phyloP scores from a whole-genome alignment of 2,329 filamentous ascomycete species.

The Fusarium verticillioides region DNA sequence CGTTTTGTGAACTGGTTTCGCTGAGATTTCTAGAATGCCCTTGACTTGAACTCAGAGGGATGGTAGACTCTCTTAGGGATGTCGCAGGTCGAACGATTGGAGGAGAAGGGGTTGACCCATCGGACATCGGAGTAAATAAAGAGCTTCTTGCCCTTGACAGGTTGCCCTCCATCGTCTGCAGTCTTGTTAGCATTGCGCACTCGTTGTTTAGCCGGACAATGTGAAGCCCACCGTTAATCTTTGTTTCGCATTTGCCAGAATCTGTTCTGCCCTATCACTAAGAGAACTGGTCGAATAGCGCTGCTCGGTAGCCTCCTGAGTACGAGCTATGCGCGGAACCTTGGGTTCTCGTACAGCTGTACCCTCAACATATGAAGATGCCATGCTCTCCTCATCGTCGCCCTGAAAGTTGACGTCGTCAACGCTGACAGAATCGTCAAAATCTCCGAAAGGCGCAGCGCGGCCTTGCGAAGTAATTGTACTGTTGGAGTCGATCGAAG shows the following conservation, averaged over 20 bases:
- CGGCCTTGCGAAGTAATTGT: conserved; percentile 66
- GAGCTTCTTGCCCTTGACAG: conserved; percentile 80
- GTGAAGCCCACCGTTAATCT: conserved; percentile 77
- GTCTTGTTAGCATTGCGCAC: conserved; percentile 21
- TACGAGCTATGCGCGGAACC: conserved; percentile 18
- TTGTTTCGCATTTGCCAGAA: conserved; percentile 91
- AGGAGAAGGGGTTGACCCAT: conserved; percentile 65
- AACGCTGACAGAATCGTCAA: conserved; percentile 70
- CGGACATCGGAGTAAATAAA: conserved; percentile 60
- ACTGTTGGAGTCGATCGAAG: conserved; percentile 70
- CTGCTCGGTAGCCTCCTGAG: conserved; percentile 56
- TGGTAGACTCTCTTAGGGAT: conserved; percentile 36
- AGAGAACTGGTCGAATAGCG: conserved; percentile 78
- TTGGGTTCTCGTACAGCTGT: conserved; percentile 45
- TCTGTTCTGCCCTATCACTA: conserved; percentile 86
- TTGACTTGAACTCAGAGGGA: conserved; percentile 35
- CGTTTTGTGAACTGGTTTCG: conserved; percentile 45
- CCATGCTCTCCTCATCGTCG: conserved; percentile 74
- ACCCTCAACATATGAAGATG: conserved; percentile 65
- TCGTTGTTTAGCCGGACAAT: neutral
- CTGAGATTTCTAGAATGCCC: conserved; percentile 49
- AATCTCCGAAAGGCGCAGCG: conserved; percentile 65
- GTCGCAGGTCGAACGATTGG: conserved; percentile 51
- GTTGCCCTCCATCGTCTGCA: conserved; percentile 92
- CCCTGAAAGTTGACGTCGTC: conserved; percentile 74